Base-by-base conservation (phyloP, 805 yeast species). In the Schizosaccharomyces lindneri region DNA sequence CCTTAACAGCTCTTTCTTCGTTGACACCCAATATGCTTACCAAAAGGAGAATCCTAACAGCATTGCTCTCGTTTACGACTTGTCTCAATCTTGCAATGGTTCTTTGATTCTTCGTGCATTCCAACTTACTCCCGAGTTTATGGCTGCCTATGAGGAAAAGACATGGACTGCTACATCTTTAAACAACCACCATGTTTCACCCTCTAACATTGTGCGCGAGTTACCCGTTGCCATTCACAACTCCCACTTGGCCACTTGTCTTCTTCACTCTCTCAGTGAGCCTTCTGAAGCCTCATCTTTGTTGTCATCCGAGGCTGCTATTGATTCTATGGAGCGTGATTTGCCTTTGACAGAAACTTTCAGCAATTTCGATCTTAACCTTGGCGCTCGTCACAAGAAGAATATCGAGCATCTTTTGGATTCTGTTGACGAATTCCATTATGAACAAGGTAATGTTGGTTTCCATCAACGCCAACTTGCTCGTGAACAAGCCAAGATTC, bases 391-490 rank as follows among this genome's bases (percentile, higher is more conserved):
- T 62, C 65, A 77, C 57, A 72, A 73, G 64, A 67, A 69, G 64
- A 76, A 75, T 64, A 79, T 81, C 63, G 89, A 84, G 68, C 78
- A 78, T 59, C 75, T 85, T 65, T 77, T 80, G 69, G 82, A 80
- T 64, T 79, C 86, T 61, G 77, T 85, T 51, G 93, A 85, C 71
- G 81, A 83, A 60, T 81, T 80, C 74, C 83, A 82, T 73, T 82
- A 82, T 70, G 88, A 83, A 70, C 85, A 84, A 70, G 82, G 83
- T 66, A 85, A 82, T 73, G 82, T 83, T 76, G 83, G 84, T 75
- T 85, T 83, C 73, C 84, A 80, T 75, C 93, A 85, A 73, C 81
- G 94, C 74, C 83, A 80, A 67, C 75, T 80, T 63, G 78, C 81
- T 59, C 79, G 87, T 70, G 94, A 85, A 70, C 74, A 77, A 70